Conservation (phyloP, 345 rosid species). For the Salix caprea region DNA sequence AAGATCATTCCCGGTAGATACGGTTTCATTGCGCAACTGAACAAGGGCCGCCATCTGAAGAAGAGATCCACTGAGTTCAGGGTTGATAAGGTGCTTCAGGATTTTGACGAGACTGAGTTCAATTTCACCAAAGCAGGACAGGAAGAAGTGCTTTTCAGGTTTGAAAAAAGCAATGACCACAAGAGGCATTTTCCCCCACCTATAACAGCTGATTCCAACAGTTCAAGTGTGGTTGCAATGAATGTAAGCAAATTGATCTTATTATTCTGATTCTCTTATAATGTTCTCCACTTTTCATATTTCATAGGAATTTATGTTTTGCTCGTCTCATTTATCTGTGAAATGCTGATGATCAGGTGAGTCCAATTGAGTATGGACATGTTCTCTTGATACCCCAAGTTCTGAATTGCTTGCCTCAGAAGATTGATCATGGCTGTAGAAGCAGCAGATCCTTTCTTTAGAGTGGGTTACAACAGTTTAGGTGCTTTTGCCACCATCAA, state of each 20-base stretch:
- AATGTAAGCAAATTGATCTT: constrained; percentile 44
- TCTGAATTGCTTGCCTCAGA: constrained; percentile 86
- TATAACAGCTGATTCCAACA: constrained; percentile 39
- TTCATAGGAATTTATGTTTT: neutral
- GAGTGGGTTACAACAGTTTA: constrained; percentile 93
- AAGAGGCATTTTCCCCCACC: constrained; percentile 50
- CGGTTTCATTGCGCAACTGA: constrained; percentile 18
- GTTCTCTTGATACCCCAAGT: constrained; percentile 80
- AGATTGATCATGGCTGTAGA: constrained; percentile 87
- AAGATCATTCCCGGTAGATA: constrained; percentile 8
- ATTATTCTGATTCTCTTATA: too few relatives aligned
- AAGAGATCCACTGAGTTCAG: constrained; percentile 21
- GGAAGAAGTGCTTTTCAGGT: constrained; percentile 64
- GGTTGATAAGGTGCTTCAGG: constrained; percentile 14
- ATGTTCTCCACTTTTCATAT: neutral
- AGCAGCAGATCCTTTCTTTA: constrained; percentile 70
- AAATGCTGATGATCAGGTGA: constrained; percentile 48
- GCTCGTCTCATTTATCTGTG: neutral
- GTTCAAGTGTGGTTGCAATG: constrained; percentile 80
- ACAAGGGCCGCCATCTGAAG: constrained; percentile 17
- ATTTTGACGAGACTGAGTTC: constrained; percentile 17
- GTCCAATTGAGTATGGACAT: constrained; percentile 96
- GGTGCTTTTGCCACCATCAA: constrained; percentile 97
- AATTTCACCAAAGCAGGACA: constrained; percentile 14
- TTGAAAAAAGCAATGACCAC: constrained; percentile 68